These are phyloP conservation scores for Stachybotrys chlorohalonatus DNA, from an alignment of 2,329 filamentous ascomycete species.

Conservation along the genomic window DNA sequence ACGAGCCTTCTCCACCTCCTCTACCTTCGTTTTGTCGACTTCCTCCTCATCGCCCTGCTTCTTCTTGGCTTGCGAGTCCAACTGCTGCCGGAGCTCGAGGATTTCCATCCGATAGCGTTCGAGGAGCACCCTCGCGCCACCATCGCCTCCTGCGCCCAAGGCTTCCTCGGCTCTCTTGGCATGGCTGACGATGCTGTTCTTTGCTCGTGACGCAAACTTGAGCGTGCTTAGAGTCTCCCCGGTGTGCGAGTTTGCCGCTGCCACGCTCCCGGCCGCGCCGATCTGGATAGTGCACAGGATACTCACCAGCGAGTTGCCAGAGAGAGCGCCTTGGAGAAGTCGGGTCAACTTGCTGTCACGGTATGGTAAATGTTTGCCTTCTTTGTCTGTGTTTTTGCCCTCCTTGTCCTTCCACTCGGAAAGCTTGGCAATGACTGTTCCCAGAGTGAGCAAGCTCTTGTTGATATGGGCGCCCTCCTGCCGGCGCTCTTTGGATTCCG, in stretches of 20 bases:
- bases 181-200: conserved; percentile 96
- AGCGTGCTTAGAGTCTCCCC: conserved; percentile 90
- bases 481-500: conserved; percentile 86
- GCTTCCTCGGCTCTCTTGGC: conserved; percentile 93
- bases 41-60: conserved; percentile 51
- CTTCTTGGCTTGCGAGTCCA: conserved; percentile 72
- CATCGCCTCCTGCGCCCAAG: conserved; percentile 69
- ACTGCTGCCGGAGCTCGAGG: conserved; percentile 65
- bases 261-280: conserved; percentile 63
- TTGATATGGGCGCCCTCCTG: conserved; percentile 98
- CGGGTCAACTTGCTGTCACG: conserved; percentile 95
- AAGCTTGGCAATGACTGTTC: conserved; percentile 89
- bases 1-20: conserved; percentile 54
- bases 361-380: conserved; percentile 89
- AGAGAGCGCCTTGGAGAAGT: conserved; percentile 82
- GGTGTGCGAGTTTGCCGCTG: conserved; percentile 64
- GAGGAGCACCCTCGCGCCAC: conserved; percentile 75
- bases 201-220: conserved; percentile 92
- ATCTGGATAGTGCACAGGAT: conserved; percentile 96
- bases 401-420: conserved; percentile 83
- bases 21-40: conserved; percentile 52
- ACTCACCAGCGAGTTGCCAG: conserved; percentile 88
- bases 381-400: conserved; percentile 63
- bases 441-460: conserved; percentile 89
- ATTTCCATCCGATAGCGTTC: conserved; percentile 96